Conservation (phyloP, 768 basidiomycete species). For the Mycena sanguinolenta region DNA sequence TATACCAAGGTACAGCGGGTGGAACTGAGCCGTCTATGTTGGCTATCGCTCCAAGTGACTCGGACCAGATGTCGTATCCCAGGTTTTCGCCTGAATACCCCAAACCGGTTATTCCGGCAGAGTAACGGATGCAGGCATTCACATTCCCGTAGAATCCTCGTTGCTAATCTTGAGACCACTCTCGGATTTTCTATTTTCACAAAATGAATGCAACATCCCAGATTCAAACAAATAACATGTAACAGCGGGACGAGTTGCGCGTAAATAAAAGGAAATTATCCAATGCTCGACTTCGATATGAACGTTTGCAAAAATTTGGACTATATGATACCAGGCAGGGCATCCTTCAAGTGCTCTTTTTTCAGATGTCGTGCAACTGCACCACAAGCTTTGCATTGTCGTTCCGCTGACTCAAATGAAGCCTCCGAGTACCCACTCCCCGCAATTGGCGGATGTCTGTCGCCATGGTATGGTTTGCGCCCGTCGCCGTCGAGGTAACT, state of each 20-base stretch:
- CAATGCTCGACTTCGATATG: neutral
- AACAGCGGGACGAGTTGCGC: too few species aligned
- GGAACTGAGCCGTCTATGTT: neutral
- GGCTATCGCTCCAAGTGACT: neutral
- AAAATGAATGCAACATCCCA: too few species aligned
- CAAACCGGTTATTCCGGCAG: neutral
- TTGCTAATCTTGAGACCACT: neutral
- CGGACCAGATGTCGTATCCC: neutral
- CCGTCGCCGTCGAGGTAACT: slow-evolving; percentile 37
- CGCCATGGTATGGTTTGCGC: slow-evolving; percentile 33
- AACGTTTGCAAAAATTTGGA: neutral
- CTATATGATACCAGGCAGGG: slow-evolving; percentile 34
- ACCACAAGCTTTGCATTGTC: slow-evolving; percentile 37
- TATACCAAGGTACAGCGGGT: neutral
- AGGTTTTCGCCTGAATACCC: neutral
- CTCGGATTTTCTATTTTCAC: too few species aligned
- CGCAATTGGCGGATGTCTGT: slow-evolving; percentile 35
- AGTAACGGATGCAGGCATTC: slow-evolving; percentile 1
- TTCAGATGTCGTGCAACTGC: slow-evolving; percentile 38
- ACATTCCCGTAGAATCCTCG: neutral
- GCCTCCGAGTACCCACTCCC: slow-evolving; percentile 32
- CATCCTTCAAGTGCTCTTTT: slow-evolving; percentile 41
- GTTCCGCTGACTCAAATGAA: slow-evolving; percentile 35
- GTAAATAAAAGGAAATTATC: neutral
- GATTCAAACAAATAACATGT: too few species aligned